Conservation (phyloP, 2,329 filamentous ascomycete genomes). For the Diplocarpon rosae region DNA sequence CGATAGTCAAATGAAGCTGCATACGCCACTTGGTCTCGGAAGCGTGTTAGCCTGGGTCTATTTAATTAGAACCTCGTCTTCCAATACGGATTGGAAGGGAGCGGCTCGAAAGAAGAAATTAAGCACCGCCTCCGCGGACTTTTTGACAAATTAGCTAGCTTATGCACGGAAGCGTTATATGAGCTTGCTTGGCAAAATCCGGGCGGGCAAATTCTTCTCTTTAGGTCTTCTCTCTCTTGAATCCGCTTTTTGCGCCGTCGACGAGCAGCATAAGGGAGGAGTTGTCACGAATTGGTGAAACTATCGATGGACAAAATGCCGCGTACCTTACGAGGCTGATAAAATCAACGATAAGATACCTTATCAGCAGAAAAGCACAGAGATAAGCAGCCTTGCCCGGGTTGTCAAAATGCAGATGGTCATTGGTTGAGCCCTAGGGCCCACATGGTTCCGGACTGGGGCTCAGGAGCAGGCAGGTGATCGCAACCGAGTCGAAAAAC, state of each 20-base stretch:
- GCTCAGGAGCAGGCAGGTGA: not conserved
- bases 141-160: too few relatives aligned
- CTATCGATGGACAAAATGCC: too few relatives aligned
- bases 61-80: slow-evolving; percentile 82
- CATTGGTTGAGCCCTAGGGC: not conserved
- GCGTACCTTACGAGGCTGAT: too few relatives aligned
- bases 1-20: slow-evolving; percentile 67
- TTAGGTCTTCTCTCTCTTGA: too few relatives aligned
- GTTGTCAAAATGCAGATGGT: not conserved
- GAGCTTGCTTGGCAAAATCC: not conserved
- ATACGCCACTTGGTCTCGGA: slow-evolving; percentile 62
- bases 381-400: slow-evolving; percentile 2
- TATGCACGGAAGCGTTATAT: too few relatives aligned
- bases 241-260: too few relatives aligned
- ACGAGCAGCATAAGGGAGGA: too few relatives aligned
- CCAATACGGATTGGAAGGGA: too few relatives aligned
- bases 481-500: not conserved
- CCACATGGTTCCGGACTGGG: not conserved
- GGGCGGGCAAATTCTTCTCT: not conserved
- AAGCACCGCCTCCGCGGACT: slow-evolving; percentile 76
- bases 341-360: too few relatives aligned
- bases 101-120: too few relatives aligned
- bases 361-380: not conserved
- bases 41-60: too few relatives aligned
- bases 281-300: too few relatives aligned